Evolutionary conservation across 345 rosid genomes (phyloP), one percentile per base, ranked within the genome.

Genomic region (Hibiscus syriacus): DNA sequence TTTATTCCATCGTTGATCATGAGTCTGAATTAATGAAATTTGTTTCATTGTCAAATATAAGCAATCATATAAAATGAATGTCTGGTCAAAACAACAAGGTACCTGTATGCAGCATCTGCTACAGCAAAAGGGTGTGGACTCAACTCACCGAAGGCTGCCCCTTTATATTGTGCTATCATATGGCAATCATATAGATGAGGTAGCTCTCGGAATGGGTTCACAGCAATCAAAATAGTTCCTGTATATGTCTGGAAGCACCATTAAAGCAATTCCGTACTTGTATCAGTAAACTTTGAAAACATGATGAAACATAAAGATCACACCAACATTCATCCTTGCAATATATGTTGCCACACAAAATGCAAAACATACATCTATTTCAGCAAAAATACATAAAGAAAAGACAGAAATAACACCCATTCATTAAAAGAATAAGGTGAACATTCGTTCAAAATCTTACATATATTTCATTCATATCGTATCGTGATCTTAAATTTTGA

Each of bases 81-180:
- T 55, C 55, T 53, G 50, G 26, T 25, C 55, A 66, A 62, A 17
- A 32, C 30, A 68, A 70, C 55, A 55, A 55, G 53, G 55, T 79
- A 94, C 99, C 99, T 91, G 79, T 91, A 94, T 38, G 99, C 90
- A 74, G 90, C 89, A 89, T 94, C 99, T 16, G 99, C 99, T 76
- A 94, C 88, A 26, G 99, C 99, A 81, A 87, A 94, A 20, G 98
- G 99, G 79, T 94, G 98, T 52, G 99, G 99, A 85, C 96, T 87
- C 77, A 94, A 81, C 81, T 92, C 98, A 72, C 99, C 99, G 52
- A 94, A 89, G 71, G 73, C 87, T 54, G 97, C 99, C 62, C 98
- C 98, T 83, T 91, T 94, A 77, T 94, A 94, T 62, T 92, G 84
- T 69, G 89, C 84, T 98, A 94, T 94, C 99, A 92, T 94, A 74